Evolutionary conservation across 345 rosid species (phyloP).

Genomic region (Durio zibethinus): DNA sequence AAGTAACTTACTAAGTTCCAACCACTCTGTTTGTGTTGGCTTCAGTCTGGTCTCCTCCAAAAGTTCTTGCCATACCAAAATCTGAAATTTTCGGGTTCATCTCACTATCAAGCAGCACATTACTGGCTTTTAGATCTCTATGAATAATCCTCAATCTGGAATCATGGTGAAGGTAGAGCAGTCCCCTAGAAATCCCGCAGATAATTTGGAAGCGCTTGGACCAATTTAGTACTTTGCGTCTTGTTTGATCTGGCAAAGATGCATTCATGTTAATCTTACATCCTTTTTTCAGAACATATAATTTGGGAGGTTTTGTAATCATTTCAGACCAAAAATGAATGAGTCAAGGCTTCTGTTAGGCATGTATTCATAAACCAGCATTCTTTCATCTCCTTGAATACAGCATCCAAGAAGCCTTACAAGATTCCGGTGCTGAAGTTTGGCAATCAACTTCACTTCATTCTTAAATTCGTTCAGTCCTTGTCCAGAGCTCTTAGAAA

Average conservation of each 20-base stretch:
- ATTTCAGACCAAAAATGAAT: conserved; percentile 26
- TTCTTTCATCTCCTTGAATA: conserved; percentile 28
- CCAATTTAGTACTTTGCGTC: conserved; percentile 16
- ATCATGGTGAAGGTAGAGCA: conserved; percentile 45
- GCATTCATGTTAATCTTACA: not conserved
- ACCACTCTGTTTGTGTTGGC: conserved; percentile 17
- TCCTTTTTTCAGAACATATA: too few relatives aligned
- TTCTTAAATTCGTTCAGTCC: conserved; percentile 46
- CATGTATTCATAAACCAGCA: conserved; percentile 38
- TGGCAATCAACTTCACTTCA: conserved; percentile 40
- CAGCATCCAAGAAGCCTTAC: conserved; percentile 42
- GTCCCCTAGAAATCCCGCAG: conserved; percentile 38
- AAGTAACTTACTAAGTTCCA: conserved; percentile 15
- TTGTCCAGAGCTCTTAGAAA: conserved; percentile 39
- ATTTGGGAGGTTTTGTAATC: not conserved
- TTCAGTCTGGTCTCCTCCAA: conserved; percentile 18
- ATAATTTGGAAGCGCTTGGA: conserved; percentile 28
- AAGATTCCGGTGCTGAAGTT: conserved; percentile 51
- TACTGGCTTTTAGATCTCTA: conserved; percentile 31
- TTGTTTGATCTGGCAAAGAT: not conserved
- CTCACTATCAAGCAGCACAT: conserved; percentile 28
- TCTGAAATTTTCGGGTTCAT: conserved; percentile 48
- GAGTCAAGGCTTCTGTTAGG: conserved; percentile 28
- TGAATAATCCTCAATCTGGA: conserved; percentile 31
- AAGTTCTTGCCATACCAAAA: too few relatives aligned